Base-by-base conservation (phyloP, 768 basidiomycete species). In the Mycena leptocephala region DNA sequence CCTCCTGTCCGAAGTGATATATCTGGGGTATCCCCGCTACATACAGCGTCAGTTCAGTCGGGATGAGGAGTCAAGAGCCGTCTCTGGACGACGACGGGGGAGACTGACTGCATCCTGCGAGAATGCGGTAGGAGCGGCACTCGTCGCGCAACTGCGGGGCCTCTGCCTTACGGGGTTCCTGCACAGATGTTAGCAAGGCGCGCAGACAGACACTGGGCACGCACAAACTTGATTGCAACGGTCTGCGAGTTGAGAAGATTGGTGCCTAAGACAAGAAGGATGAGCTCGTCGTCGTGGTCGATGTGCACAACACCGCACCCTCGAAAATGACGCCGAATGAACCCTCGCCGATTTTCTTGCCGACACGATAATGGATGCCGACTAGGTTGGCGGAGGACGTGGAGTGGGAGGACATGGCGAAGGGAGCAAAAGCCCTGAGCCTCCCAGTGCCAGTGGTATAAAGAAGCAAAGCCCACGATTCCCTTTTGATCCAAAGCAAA, bases 1-100 rank as follows among this genome's bases (percentile, higher is more conserved):
- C 98, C 86, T 99, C 98, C 86, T 99, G 97, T 61, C 98, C 98
- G 84, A 99, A 99, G 87, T 99, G 98, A 88, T 99, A 99, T 85
- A 99, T 99, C 87, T 99, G 97, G 32, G 97, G 98, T 62, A 99
- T 98, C 26, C 98, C 98, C 78, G 93, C 97, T 99, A 85, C 70
- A 53, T 22, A 32, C n/a, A 41, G 43, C 28, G 30, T 53, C 48
- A 56, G 61, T 28, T 53, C 48, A 56, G 61, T 28, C 59, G 37
- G 33, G 18, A 59, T 59, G 28, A n/a, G 56, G 22, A 35, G 32
- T 59, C 33, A 35, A 9, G 58, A 30, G 39, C 24, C 26, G 61
- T 20, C 30, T 18, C 37, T 46, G 28, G 32, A n/a, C 2, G 22
- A 56, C 24, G 37, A 39, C 14, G 41, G 30, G 26, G 72, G 51